Base-by-base conservation (phyloP, 345 rosid genomes). In the Camelina neglecta region DNA sequence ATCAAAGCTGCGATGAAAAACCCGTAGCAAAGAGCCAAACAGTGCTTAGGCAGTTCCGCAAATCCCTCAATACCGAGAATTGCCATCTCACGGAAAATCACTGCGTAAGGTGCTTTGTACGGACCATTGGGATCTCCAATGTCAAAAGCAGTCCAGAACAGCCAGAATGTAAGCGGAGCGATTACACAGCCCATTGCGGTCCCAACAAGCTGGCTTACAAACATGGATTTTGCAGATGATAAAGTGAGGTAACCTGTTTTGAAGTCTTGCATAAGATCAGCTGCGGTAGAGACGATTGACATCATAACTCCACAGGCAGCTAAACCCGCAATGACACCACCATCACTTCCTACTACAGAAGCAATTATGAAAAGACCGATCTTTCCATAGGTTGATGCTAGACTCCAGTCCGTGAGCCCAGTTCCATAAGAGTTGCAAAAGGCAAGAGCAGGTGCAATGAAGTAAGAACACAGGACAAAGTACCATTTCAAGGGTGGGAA, bases 251-350 rank as follows among this genome's bases (percentile, higher is more conserved):
- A 90, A 67, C 93, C 93, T 5, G 95, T 92, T 85, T 92, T 94
- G 73, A 94, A 92, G 80, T 94, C 97, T 83, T 92, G 97, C 97
- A 94, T 90, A 31, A 94, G 96, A 83, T 94, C 96, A 59, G 97
- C 96, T 8, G 98, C 98, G 1, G 90, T 93, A 48, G 98, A 85
- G 80, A 93, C 94, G 18, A 93, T 93, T 48, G 96, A 75, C 96
- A 91, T 93, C 98, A 93, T 93, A 33, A 88, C 85, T 23, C 93
- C 96, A 76, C 87, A 89, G 18, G 96, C 97, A 47, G 91, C 97
- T 72, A 91, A 82, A 38, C 98, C 94, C 3, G 97, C 98, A 39
- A 93, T 80, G 67, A 91, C 94, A 11, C 98, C 98, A 35, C 98
- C 98, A 57, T 85, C 48, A 11, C 60, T 80, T 73, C 98, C 98